A percentile compares a stretch with the other conserved stretches of the same genome.
phyloP scores from a whole-genome alignment of 1,284 basidiomycete species.

The Uromyces viciae-fabae region DNA sequence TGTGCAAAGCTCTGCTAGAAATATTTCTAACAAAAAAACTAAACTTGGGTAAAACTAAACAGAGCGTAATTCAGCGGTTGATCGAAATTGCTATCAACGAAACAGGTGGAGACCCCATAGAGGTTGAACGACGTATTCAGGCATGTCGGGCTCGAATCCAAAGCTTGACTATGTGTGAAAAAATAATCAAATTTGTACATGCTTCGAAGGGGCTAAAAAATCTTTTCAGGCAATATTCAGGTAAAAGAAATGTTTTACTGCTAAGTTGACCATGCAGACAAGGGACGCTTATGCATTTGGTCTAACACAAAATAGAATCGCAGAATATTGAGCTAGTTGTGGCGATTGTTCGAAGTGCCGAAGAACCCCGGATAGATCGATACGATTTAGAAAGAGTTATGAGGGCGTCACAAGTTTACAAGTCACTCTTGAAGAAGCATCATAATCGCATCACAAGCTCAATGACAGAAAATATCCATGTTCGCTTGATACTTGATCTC shows the following conservation, averaged over 20 bases:
- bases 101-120: constrained; percentile 47
- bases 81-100: constrained; percentile 42
- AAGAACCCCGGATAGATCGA: constrained; percentile 49
- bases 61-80: constrained; percentile 49
- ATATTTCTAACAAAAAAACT: constrained; percentile 47
- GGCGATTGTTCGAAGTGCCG: constrained; percentile 50
- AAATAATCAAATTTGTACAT: constrained; percentile 48
- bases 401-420: constrained; percentile 46
- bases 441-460: constrained; percentile 46
- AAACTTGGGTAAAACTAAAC: constrained; percentile 45
- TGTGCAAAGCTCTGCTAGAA: constrained; percentile 48
- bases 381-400: constrained; percentile 49
- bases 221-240: constrained; percentile 48
- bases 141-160: constrained; percentile 47
- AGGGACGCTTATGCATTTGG: not conserved
- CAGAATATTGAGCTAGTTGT: constrained; percentile 50
- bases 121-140: constrained; percentile 46
- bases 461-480: constrained; percentile 47
- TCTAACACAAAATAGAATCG: constrained; percentile 43
- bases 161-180: constrained; percentile 49
- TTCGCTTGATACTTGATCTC: constrained; percentile 50
- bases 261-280: not conserved
- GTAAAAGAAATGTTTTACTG: constrained; percentile 34
- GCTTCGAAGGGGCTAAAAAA: constrained; percentile 48
- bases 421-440: constrained; percentile 47